Conservation (phyloP, 352 stramenopile genomes). For the Globisporangium orthogonon region DNA sequence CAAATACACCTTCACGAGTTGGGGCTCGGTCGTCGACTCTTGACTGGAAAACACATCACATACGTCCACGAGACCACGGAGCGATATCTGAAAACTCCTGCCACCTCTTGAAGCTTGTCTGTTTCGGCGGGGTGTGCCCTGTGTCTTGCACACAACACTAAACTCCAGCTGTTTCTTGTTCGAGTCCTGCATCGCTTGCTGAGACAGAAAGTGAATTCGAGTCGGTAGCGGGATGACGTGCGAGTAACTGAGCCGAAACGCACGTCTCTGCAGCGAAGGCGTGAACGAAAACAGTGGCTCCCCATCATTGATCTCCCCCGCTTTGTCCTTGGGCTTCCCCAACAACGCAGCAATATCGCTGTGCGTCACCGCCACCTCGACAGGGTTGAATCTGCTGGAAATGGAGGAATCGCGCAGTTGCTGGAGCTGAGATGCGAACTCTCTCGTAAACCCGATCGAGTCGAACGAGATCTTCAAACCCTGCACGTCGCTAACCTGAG, state of each 20-base stretch:
- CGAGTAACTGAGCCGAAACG: slow-evolving; percentile 32
- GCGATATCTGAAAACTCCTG: slow-evolving; percentile 6
- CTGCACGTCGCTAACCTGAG: neutral
- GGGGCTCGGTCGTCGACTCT: slow-evolving; percentile 4
- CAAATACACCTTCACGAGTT: slow-evolving; percentile 15
- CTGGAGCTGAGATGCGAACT: slow-evolving; percentile 33
- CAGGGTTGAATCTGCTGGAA: slow-evolving; percentile 41
- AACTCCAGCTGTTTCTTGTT: slow-evolving; percentile 18
- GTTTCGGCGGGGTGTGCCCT: slow-evolving; percentile 11
- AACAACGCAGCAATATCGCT: slow-evolving; percentile 18
- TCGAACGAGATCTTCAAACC: slow-evolving; percentile 41
- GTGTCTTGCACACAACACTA: slow-evolving; percentile 18
- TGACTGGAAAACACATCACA: slow-evolving; percentile 6
- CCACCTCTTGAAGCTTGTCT: slow-evolving; percentile 6
- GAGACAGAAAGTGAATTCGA: neutral
- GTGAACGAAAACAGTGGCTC: slow-evolving; percentile 31
- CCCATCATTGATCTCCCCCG: too few species aligned
- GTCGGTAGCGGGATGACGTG: slow-evolving; percentile 19
- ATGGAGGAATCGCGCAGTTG: slow-evolving; percentile 39
- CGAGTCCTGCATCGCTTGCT: neutral
- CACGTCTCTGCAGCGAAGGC: slow-evolving; percentile 39
- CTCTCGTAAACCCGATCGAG: slow-evolving; percentile 28
- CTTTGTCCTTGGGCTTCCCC: neutral
- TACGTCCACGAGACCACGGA: slow-evolving; percentile 14
- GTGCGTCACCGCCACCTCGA: slow-evolving; percentile 39